Base-by-base conservation (phyloP, 2,329 filamentous ascomycete species). In the Penicillium sp. region DNA sequence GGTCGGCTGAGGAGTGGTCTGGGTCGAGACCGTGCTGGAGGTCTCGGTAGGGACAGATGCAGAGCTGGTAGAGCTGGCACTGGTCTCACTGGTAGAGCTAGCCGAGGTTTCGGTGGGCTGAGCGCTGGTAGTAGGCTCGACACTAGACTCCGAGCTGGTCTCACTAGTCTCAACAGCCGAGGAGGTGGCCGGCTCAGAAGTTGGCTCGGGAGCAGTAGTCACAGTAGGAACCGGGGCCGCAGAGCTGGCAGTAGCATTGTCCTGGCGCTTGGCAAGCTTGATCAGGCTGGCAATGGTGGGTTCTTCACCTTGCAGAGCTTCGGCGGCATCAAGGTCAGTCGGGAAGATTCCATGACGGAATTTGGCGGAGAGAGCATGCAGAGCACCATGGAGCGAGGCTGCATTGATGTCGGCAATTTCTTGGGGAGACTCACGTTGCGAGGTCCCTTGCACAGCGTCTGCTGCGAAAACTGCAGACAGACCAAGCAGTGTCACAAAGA, bases 321-420 rank as follows among this genome's bases (percentile, higher is more conserved):
- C 79, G 48, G 85, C 74, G 24, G 82, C 83, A 10, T 76, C 73
- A 57, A 75, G 76, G 61, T 85, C 83, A 55, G 81, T 79, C 55
- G 79, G 75, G 65, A 83, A 86, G 49, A 87, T 76, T 51, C 84
- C 84, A 62, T 86, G 78, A 63, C 81, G 77, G 69, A 83, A 87
- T 61, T 80, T 79, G 42, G 77, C 75, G 47, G 83, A 73, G 59
- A 82, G 77, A 53, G 76, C 72, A 65, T 86, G 82, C 29, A 89
- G 74, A 46, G 85, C 78, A 41, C 78, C 77, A 65, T 87, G 83
- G 47, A 90, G 72, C 37, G 79, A 76, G 43, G 79, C 74, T 48
- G 77, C 76, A 21, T 82, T 79, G 49, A 83, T 70, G 22, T 74
- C 73, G 53, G 77, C 72, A 47, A 84, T 69, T 51, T 79, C 74